Evolutionary conservation across 2,329 filamentous ascomycete genomes (phyloP).

Genomic region (Mycogone perniciosa): DNA sequence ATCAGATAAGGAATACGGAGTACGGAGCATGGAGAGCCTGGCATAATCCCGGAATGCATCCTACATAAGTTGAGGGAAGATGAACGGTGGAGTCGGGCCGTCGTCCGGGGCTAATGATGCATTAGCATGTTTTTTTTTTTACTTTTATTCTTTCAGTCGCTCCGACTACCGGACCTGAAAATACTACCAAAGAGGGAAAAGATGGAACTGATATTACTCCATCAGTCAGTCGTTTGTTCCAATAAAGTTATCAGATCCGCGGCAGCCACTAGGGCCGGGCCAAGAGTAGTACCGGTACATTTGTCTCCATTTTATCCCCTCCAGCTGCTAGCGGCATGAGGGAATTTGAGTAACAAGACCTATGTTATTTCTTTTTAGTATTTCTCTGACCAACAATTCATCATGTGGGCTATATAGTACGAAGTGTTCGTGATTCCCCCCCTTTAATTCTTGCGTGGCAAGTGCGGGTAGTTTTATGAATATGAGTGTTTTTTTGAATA

Average conservation of each 20-base stretch:
- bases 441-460: too few relatives aligned
- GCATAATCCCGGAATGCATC: too few relatives aligned
- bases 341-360: too few relatives aligned
- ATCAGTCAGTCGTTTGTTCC: neutral
- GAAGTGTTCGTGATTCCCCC: too few relatives aligned
- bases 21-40: too few relatives aligned
- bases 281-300: neutral
- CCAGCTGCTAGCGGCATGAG: neutral
- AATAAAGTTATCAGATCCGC: constrained; percentile 22
- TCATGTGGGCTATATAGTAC: too few relatives aligned
- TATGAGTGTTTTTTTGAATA: too few relatives aligned
- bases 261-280: neutral
- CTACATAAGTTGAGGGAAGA: neutral
- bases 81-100: neutral
- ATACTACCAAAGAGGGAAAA: neutral
- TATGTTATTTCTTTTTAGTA: too few relatives aligned
- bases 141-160: neutral
- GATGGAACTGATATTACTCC: neutral
- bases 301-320: neutral
- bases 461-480: too few relatives aligned
- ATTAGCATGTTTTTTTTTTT: constrained; percentile 1
- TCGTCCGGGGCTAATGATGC: too few relatives aligned
- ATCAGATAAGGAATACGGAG: too few relatives aligned
- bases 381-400: too few relatives aligned
- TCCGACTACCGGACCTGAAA: constrained; percentile 8